Base-by-base conservation (phyloP, 164 flowering plant species). In the Euptelea pleiosperma region DNA sequence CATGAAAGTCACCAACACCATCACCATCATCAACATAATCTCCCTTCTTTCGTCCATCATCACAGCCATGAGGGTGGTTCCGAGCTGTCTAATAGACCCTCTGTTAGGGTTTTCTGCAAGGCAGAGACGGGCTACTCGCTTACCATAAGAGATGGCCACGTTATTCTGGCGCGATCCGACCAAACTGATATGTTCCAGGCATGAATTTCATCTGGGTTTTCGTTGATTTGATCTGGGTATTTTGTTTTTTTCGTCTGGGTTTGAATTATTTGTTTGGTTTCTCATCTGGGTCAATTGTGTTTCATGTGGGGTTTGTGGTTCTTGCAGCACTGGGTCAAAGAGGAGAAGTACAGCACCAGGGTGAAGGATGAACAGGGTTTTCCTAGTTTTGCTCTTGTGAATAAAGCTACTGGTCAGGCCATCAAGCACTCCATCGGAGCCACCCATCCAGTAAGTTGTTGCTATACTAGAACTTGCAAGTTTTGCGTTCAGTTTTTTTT, bases 321-420 rank as follows among this genome's bases (percentile, higher is more conserved):
- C 21, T 63, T 71, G 62, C 69, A 85, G 89, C 84, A 84, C 54
- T 89, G 91, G 96, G 67, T 70, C 58, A 89, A 86, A 62, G 96
- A 89, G 65, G 87, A 84, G 73, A 89, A 73, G 62, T 81, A 64
- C 70, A 78, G 89, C 58, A 78, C 79, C 0, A 84, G 67, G 51
- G 89, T 86, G 72, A 86, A 79, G 75, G 91, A 89, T 62, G 76
- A 74, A 67, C 84, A 84, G 47, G 85, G 87, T 0, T 82, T 57
- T 28, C 91, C 89, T 8, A 58, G 75, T 60, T 89, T 89, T 73
- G 69, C 91, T 51, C 63, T 86, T 58, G 72, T 86, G 16, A 89
- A 89, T 51, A 86, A 84, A 55, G 86, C 78, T 31, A 81, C 86
- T 52, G 81, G 83, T 55, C 78, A 75, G 73, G 91, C 91, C 42